A percentile compares a stretch with the other conserved stretches of the same genome.
Conservation (phyloP, 129 eudicot genomes). For the Chrysanthemum seticuspe region DNA sequence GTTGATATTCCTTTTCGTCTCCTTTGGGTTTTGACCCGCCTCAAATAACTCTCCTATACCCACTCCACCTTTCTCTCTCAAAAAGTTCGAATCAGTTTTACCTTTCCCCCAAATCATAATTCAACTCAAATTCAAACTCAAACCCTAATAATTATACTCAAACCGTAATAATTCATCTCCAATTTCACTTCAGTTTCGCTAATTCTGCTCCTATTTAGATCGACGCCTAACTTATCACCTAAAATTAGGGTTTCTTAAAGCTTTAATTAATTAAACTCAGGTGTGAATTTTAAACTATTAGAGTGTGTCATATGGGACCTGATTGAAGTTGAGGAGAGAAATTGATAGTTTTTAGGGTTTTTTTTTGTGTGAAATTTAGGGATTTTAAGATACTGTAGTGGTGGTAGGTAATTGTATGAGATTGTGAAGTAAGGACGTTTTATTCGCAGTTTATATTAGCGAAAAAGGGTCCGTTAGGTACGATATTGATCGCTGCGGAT, state of each 20-base stretch:
- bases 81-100: too few species aligned
- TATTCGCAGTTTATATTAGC: slow-evolving; percentile 95
- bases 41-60: too few species aligned
- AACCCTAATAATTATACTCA: too few species aligned
- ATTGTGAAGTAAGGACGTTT: slow-evolving; percentile 51
- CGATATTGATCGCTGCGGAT: slow-evolving; percentile 97
- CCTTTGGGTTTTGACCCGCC: too few species aligned
- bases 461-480: slow-evolving; percentile 92
- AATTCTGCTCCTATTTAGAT: too few species aligned
- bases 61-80: too few species aligned
- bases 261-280: background rate
- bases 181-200: too few species aligned
- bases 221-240: too few species aligned
- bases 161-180: too few species aligned
- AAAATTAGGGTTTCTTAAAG: background rate
- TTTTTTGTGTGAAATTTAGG: slow-evolving; percentile 15
- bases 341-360: slow-evolving; percentile 1
- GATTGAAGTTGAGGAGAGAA: slow-evolving; percentile 35
- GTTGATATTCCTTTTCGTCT: too few species aligned
- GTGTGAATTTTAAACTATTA: slow-evolving; percentile 10
- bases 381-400: slow-evolving; percentile 32
- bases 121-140: too few species aligned
- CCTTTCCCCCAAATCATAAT: too few species aligned
- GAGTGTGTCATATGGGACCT: slow-evolving; percentile 20
- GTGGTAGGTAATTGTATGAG: slow-evolving; percentile 29